phyloP scores from a whole-genome alignment of 345 rosid genomes.

The Corchorus capsularis region DNA sequence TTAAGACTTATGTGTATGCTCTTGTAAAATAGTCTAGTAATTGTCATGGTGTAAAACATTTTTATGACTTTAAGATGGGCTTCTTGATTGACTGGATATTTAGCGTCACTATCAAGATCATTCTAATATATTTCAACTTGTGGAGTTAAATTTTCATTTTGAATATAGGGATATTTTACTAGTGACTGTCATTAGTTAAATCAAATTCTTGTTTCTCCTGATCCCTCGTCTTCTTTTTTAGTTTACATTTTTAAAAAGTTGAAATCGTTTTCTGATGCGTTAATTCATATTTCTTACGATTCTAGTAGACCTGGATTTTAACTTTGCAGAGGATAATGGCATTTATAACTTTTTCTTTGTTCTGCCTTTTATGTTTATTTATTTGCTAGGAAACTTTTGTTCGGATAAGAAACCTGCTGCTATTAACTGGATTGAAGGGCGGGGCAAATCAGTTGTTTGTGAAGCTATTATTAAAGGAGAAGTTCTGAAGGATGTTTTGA shows the following conservation, averaged over 20 bases:
- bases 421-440: constrained; percentile 57
- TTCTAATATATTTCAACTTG: background rate
- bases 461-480: constrained; percentile 49
- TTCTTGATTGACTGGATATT: background rate
- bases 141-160: constrained; percentile 1
- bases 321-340: background rate
- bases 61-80: background rate
- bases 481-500: constrained; percentile 41
- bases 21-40: background rate
- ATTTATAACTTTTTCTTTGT: background rate
- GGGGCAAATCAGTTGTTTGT: constrained; percentile 58
- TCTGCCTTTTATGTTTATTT: background rate
- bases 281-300: background rate
- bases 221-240: background rate
- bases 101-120: background rate
- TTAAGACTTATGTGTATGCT: background rate
- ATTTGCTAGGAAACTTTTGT: constrained; percentile 30
- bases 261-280: background rate
- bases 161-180: background rate
- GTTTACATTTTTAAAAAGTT: background rate
- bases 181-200: background rate
- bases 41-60: constrained; percentile 1
- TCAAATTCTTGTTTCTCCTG: background rate
- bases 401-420: constrained; percentile 42
- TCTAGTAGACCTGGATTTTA: background rate